Evolutionary conservation across 345 rosid genomes (phyloP).

Genomic region (Linum lewisii): DNA sequence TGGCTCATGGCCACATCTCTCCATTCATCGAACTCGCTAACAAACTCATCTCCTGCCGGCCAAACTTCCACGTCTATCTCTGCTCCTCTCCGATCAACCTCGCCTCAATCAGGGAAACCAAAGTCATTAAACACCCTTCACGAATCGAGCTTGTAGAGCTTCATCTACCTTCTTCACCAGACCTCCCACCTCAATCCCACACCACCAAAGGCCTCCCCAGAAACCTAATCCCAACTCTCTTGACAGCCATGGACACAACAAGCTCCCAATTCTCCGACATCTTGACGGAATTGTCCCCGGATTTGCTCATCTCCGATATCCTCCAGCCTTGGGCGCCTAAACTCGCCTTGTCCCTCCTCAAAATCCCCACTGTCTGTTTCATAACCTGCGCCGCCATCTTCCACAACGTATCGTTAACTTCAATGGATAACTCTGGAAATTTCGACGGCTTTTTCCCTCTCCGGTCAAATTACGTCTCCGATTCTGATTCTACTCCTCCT

Average conservation of each 20-base stretch:
- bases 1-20: constrained; percentile 39
- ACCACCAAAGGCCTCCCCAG: constrained; percentile 32
- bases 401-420: not conserved
- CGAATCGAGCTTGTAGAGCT: constrained; percentile 28
- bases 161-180: constrained; percentile 17
- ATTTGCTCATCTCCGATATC: constrained; percentile 5
- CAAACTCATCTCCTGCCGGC: constrained; percentile 17
- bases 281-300: constrained; percentile 14
- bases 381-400: not conserved
- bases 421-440: not conserved
- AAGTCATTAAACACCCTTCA: constrained; percentile 7
- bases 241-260: constrained; percentile 22
- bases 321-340: constrained; percentile 16
- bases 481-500: not conserved
- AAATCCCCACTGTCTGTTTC: constrained; percentile 19
- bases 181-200: constrained; percentile 38
- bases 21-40: constrained; percentile 38
- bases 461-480: not conserved
- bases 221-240: constrained; percentile 26
- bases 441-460: not conserved
- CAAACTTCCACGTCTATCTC: constrained; percentile 21
- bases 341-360: constrained; percentile 1
- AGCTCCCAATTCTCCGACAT: constrained; percentile 14
- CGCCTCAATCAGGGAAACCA: constrained; percentile 11
- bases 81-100: constrained; percentile 32